phyloP scores from a whole-genome alignment of 306 rosid species.

The Cicer chorassanicum region DNA sequence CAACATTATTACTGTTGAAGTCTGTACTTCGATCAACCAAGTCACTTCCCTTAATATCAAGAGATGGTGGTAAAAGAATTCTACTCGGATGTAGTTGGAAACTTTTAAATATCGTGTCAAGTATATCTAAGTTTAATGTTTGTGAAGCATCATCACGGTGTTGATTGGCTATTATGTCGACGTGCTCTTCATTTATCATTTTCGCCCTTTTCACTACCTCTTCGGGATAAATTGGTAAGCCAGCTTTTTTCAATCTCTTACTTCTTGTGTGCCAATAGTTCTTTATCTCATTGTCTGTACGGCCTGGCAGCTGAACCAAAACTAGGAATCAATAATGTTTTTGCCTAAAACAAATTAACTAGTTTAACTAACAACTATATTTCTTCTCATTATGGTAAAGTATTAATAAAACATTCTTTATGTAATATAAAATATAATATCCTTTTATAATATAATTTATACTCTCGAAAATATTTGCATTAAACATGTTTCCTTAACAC shows the following conservation, averaged over 20 bases:
- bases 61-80: constrained; percentile 38
- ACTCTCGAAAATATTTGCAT: no score
- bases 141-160: constrained; percentile 50
- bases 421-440: no score
- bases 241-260: constrained; percentile 70
- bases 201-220: constrained; percentile 51
- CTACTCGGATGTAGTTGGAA: constrained; percentile 38
- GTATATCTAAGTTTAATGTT: constrained; percentile 51
- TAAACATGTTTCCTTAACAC: no score
- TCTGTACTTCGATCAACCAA: constrained; percentile 55
- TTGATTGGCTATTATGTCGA: constrained; percentile 45
- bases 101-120: constrained; percentile 51
- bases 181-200: constrained; percentile 55
- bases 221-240: constrained; percentile 70
- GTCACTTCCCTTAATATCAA: constrained; percentile 49
- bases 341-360: no score
- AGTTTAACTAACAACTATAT: no score
- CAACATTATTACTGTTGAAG: constrained; percentile 42
- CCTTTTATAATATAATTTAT: no score
- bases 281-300: constrained; percentile 87
- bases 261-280: constrained; percentile 84
- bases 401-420: no score
- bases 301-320: constrained; percentile 58
- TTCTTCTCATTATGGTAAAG: no score
- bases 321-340: no score